phyloP scores from a whole-genome alignment of 257 asterid genomes.

The Thymus quinquecostatus region DNA sequence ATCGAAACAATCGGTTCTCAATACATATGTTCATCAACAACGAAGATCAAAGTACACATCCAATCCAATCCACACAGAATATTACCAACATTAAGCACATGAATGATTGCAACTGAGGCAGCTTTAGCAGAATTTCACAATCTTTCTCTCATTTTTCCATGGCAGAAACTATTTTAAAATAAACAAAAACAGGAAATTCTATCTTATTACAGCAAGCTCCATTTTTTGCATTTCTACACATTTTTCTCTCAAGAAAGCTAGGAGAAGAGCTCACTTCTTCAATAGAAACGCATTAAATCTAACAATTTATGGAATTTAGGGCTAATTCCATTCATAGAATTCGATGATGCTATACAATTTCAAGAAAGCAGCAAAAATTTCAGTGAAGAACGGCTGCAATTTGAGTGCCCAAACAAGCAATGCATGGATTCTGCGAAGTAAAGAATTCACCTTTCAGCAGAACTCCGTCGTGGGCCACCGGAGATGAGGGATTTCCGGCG shows the following conservation, averaged over 20 bases:
- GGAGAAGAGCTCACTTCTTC: not conserved
- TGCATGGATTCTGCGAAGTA: not conserved
- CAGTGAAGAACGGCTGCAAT: no score
- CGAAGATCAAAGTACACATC: not conserved
- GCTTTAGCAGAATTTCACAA: no score
- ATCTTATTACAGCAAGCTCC: not conserved
- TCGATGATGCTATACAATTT: not conserved
- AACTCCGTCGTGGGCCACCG: conserved; percentile 25
- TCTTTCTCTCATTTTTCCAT: no score
- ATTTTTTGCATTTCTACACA: not conserved
- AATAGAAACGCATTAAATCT: not conserved
- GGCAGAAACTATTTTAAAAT: no score
- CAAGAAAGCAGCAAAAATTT: conserved; percentile 3
- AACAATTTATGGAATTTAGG: not conserved
- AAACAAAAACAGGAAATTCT: not conserved
- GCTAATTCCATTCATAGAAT: not conserved
- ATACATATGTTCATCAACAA: not conserved
- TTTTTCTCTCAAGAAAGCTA: not conserved
- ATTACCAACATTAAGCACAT: no score
- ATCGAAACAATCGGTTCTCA: not conserved
- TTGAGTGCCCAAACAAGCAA: not conserved
- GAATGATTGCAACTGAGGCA: no score
- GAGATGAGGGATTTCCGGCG: conserved; percentile 31
- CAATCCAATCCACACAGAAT: not conserved
- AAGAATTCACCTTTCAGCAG: conserved; percentile 28